phyloP scores from a whole-genome alignment of 1,284 basidiomycete genomes.

The Tetrapyrgos nigripes region DNA sequence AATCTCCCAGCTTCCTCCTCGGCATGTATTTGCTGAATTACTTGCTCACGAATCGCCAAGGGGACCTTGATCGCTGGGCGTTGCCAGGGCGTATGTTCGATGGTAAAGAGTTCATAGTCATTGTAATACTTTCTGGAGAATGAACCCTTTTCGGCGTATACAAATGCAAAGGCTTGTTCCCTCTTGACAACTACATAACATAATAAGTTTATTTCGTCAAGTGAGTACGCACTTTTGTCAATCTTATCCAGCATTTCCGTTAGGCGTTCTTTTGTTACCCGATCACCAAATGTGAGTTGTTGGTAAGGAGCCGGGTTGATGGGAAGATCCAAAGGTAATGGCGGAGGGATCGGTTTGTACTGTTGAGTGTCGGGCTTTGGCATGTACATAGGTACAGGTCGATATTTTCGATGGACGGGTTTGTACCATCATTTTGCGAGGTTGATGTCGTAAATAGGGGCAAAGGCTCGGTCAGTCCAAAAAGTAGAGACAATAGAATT shows the following conservation, averaged over 20 bases:
- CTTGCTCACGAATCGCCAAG: conserved; percentile 24
- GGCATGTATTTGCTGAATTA: conserved; percentile 25
- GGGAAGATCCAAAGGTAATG: conserved; percentile 21
- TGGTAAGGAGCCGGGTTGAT: conserved; percentile 21
- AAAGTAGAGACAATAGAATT: neutral
- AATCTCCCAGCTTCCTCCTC: conserved; percentile 33
- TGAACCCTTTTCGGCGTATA: conserved; percentile 34
- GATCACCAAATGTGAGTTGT: conserved; percentile 17
- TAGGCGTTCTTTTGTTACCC: conserved; percentile 22
- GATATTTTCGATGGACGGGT: conserved; percentile 34
- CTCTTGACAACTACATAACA: conserved; percentile 22
- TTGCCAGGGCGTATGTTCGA: conserved; percentile 41
- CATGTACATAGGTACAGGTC: conserved; percentile 37
- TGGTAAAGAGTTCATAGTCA: conserved; percentile 37
- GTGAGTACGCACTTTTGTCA: conserved; percentile 15
- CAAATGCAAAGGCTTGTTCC: conserved; percentile 33
- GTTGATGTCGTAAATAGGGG: neutral
- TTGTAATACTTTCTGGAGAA: conserved; percentile 41
- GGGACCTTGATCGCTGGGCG: conserved; percentile 32
- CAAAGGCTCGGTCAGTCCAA: neutral
- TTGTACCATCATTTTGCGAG: conserved; percentile 32
- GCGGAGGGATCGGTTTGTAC: conserved; percentile 28
- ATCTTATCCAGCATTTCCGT: conserved; percentile 21
- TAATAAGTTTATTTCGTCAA: conserved; percentile 10
- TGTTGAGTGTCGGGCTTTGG: conserved; percentile 28